phyloP scores from a whole-genome alignment of 2,329 filamentous ascomycete species.

The Dactylonectria macrodidyma region DNA sequence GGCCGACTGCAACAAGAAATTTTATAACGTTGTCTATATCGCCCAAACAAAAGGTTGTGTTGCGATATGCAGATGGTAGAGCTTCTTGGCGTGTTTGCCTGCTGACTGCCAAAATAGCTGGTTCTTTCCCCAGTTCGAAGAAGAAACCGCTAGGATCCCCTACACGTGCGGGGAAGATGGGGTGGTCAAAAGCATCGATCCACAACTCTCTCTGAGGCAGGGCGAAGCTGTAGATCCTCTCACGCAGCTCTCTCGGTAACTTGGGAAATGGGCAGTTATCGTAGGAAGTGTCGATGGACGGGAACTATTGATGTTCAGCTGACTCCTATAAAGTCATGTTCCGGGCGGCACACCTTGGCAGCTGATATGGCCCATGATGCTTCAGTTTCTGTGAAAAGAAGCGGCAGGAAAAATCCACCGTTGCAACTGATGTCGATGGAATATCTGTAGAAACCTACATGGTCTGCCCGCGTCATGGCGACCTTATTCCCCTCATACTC shows the following conservation, averaged over 20 bases:
- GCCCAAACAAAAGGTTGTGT: constrained; percentile 18
- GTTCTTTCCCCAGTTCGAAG: constrained; percentile 13
- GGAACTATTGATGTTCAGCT: not conserved
- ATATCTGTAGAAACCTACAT: constrained; percentile 3
- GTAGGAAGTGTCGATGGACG: not conserved
- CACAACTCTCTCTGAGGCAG: constrained; percentile 9
- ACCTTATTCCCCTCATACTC: not conserved
- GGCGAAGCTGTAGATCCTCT: constrained; percentile 26
- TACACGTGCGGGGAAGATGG: constrained; percentile 7
- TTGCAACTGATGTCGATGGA: not conserved
- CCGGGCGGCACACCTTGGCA: not conserved
- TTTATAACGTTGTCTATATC: constrained; percentile 24
- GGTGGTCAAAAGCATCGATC: constrained; percentile 2
- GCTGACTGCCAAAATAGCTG: constrained; percentile 8
- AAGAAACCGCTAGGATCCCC: constrained; percentile 25
- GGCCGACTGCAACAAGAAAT: constrained; percentile 27
- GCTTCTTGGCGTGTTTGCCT: constrained; percentile 29
- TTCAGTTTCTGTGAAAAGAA: constrained; percentile 12
- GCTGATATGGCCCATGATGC: not conserved
- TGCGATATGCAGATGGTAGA: constrained; percentile 27
- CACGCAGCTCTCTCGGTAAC: constrained; percentile 27
- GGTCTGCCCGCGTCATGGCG: not conserved
- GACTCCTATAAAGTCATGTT: not conserved
- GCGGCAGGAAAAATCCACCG: not conserved
- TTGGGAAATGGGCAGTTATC: not conserved